Conservation (phyloP, 1,284 basidiomycete species). For the Ustilago shanxiensis region DNA sequence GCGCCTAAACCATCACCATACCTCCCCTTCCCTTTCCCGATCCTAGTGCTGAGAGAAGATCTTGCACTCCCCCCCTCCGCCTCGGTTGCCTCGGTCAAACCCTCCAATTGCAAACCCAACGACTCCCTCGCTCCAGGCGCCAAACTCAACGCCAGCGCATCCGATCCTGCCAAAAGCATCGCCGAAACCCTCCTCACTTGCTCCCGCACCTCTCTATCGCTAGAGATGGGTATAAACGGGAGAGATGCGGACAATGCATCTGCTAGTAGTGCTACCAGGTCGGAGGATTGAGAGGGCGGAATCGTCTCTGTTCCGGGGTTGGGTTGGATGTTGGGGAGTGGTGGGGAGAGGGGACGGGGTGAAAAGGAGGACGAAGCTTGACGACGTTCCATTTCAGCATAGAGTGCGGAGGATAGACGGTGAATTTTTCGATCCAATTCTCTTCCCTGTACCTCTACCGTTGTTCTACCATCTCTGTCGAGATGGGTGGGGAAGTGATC, state of each 20-base stretch:
- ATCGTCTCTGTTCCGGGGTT: not conserved
- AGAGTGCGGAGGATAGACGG: conserved; percentile 36
- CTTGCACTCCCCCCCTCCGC: not conserved
- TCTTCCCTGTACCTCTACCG: not conserved
- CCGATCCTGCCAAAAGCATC: conserved; percentile 51
- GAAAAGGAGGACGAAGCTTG: conserved; percentile 32
- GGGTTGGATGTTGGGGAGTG: conserved; percentile 16
- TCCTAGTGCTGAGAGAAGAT: not conserved
- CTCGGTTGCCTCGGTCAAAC: conserved; percentile 38
- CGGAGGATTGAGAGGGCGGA: conserved; percentile 6
- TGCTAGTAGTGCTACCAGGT: conserved; percentile 38
- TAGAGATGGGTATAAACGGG: conserved; percentile 22
- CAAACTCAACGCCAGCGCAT: conserved; percentile 43
- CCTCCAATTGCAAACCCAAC: conserved; percentile 35
- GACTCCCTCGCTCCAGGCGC: conserved; percentile 50
- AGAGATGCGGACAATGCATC: conserved; percentile 47
- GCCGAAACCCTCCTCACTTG: conserved; percentile 45
- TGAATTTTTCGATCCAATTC: conserved; percentile 34
- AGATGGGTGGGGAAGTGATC: conserved; percentile 38
- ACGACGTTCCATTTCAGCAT: conserved; percentile 50
- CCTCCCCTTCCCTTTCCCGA: conserved; percentile 10
- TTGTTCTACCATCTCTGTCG: not conserved
- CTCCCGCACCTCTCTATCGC: conserved; percentile 18
- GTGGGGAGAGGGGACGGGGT: conserved; percentile 4
- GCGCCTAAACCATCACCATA: conserved; percentile 15